A percentile compares a stretch with the other conserved stretches of the same genome.
Conservation (phyloP, 495 filamentous ascomycete genomes). For the Tuber indicum region DNA sequence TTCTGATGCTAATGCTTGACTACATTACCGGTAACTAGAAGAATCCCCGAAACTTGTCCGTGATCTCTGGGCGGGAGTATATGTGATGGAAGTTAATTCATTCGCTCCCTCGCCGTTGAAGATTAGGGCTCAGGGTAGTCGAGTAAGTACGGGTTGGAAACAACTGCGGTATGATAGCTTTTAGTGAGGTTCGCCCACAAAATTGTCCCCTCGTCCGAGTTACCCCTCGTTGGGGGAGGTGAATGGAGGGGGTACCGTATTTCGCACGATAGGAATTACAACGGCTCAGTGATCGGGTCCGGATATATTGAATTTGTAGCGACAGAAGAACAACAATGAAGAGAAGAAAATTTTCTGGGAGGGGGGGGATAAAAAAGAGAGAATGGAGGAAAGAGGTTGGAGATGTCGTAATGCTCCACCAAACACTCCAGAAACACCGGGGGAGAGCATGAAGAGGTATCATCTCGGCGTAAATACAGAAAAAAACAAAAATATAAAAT, state of each 20-base stretch:
- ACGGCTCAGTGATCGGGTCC: not conserved
- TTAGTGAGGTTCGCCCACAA: not conserved
- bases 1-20: not conserved
- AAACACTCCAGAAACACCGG: not conserved
- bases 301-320: not conserved
- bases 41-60: not conserved
- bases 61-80: not conserved
- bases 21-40: not conserved
- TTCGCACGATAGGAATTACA: not conserved
- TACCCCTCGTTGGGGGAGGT: not conserved
- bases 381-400: not conserved
- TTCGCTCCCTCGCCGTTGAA: not conserved
- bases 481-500: not conserved
- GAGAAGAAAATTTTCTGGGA: too few species aligned
- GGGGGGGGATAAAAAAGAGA: not conserved
- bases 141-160: not conserved
- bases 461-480: not conserved
- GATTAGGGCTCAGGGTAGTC: not conserved
- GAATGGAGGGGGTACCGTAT: not conserved
- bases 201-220: not conserved
- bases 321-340: not conserved
- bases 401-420: not conserved
- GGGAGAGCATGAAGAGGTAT: not conserved
- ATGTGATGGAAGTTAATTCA: not conserved
- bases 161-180: not conserved